phyloP scores from a whole-genome alignment of 208 protist genomes.

The Trypanosoma rangeli region DNA sequence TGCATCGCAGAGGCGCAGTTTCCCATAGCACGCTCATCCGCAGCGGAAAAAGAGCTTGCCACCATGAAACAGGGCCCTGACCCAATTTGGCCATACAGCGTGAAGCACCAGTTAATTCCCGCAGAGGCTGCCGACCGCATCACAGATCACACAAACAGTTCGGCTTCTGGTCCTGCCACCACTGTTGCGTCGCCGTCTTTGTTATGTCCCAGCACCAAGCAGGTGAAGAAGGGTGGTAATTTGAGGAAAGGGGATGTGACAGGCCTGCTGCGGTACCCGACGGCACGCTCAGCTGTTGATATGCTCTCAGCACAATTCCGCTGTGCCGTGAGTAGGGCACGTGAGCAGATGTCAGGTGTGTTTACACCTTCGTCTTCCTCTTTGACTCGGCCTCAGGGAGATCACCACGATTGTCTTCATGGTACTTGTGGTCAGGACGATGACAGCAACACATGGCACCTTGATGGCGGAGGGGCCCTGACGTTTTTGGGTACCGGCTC shows the following conservation, averaged over 20 bases:
- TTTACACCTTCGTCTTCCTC: neutral
- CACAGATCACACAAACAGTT: neutral
- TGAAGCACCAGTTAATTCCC: constrained; percentile 26
- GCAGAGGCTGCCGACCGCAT: neutral
- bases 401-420: neutral
- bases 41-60: neutral
- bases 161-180: neutral
- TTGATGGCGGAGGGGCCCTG: constrained; percentile 48
- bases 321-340: neutral
- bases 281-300: constrained; percentile 21
- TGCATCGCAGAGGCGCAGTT: constrained; percentile 62
- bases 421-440: neutral
- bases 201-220: neutral
- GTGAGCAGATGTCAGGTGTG: neutral
- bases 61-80: neutral
- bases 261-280: constrained; percentile 57
- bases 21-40: constrained; percentile 28
- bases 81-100: constrained; percentile 23
- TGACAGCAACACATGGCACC: constrained; percentile 10
- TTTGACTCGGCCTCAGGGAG: neutral
- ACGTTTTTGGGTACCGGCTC: constrained; percentile 88
- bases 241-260: constrained; percentile 5
- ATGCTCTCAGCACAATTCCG: constrained; percentile 35
- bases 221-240: constrained; percentile 4
- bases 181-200: neutral